Percentiles rank a stretch among this genome's conserved stretches.
Conservation (phyloP, 371 early-diverging fungal genomes). For the Apophysomyces elegans region DNA sequence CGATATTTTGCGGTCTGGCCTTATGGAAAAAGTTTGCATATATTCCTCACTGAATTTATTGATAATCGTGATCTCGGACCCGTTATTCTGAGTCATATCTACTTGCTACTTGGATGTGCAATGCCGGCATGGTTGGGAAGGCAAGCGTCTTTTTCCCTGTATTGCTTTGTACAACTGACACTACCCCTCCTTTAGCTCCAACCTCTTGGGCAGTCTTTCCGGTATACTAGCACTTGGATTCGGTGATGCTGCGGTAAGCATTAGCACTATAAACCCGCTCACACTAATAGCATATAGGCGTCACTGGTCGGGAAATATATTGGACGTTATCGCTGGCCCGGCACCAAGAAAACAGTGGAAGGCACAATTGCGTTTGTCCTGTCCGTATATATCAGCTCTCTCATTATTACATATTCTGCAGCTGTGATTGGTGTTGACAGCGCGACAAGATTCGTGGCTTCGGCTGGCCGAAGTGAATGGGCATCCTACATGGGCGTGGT, state of each 20-base stretch:
- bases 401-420: conserved; percentile 35
- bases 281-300: conserved; percentile 50
- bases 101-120: conserved; percentile 89
- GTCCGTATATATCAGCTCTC: conserved; percentile 58
- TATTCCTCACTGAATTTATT: conserved; percentile 77
- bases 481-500: conserved; percentile 26
- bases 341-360: conserved; percentile 83
- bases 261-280: background rate
- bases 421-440: conserved; percentile 27
- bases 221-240: conserved; percentile 88
- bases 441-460: conserved; percentile 26
- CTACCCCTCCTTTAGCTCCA: conserved; percentile 29
- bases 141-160: conserved; percentile 20
- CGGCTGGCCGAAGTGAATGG: conserved; percentile 30
- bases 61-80: conserved; percentile 83
- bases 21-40: conserved; percentile 66
- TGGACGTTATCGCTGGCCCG: conserved; percentile 79
- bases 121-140: conserved; percentile 86
- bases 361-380: conserved; percentile 84
- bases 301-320: conserved; percentile 80
- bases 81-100: conserved; percentile 87
- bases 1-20: conserved; percentile 80
- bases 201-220: conserved; percentile 62
- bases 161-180: background rate
- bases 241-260: conserved; percentile 79